phyloP scores from a whole-genome alignment of 768 basidiomycete genomes.

The Hortiboletus campestris region DNA sequence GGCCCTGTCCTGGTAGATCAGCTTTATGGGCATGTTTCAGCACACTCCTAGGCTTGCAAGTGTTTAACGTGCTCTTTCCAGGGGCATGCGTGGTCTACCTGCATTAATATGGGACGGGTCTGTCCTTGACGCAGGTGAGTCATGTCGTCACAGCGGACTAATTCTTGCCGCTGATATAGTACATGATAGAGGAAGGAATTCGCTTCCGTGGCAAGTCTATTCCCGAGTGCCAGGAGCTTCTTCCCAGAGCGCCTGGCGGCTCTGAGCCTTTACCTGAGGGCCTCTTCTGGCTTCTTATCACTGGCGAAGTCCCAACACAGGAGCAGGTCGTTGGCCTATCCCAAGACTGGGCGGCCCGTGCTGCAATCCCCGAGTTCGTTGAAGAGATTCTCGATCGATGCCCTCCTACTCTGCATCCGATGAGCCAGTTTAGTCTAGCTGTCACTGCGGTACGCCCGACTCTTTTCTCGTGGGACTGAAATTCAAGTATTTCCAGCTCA shows the following conservation, averaged over 20 bases:
- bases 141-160: not conserved
- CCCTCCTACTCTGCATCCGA: constrained; percentile 92
- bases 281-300: constrained; percentile 94
- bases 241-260: constrained; percentile 88
- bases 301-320: constrained; percentile 89
- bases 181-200: constrained; percentile 81
- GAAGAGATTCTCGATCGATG: constrained; percentile 94
- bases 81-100: constrained; percentile 86
- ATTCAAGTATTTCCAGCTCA: constrained; percentile 48
- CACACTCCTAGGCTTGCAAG: not conserved
- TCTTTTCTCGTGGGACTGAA: not conserved
- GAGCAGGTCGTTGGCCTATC: constrained; percentile 87
- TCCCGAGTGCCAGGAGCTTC: constrained; percentile 79
- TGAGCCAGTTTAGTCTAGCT: constrained; percentile 97
- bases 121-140: constrained; percentile 86
- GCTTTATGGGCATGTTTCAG: constrained; percentile 70
- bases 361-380: constrained; percentile 89
- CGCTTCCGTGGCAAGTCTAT: constrained; percentile 97
- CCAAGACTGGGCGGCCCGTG: constrained; percentile 92
- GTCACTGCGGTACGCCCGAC: constrained; percentile 74
- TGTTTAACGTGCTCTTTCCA: constrained; percentile 27
- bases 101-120: constrained; percentile 99
- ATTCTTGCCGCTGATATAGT: not conserved
- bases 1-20: constrained; percentile 91
- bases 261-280: constrained; percentile 90